Percentiles rank a stretch among this genome's conserved stretches.
Evolutionary conservation across 768 basidiomycete genomes (phyloP).

Genomic region (Podaxis mareebaensis): DNA sequence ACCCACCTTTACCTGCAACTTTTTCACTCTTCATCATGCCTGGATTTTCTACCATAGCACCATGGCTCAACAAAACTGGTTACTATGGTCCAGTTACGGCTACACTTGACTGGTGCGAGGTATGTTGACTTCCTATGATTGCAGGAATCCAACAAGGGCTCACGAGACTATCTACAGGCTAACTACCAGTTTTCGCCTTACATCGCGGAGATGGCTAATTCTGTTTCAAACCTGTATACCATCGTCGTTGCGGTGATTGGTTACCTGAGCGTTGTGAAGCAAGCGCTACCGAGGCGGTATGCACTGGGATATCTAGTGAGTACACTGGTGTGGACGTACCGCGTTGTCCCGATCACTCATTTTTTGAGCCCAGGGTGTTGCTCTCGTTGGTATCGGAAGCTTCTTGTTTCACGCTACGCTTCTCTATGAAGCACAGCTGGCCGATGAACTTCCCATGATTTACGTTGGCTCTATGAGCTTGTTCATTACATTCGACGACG

Average conservation of each 20-base stretch:
- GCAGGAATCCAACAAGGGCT: not conserved
- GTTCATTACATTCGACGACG: slow-evolving; percentile 60
- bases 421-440: slow-evolving; percentile 73
- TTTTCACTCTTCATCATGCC: slow-evolving; percentile 27
- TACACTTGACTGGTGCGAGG: slow-evolving; percentile 78
- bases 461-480: slow-evolving; percentile 64
- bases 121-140: slow-evolving; percentile 21
- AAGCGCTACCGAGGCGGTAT: slow-evolving; percentile 44
- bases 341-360: not conserved
- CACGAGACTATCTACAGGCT: slow-evolving; percentile 37
- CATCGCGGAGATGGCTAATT: slow-evolving; percentile 77
- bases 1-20: not conserved
- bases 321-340: not conserved
- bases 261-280: slow-evolving; percentile 31
- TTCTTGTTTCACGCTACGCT: slow-evolving; percentile 80
- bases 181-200: slow-evolving; percentile 81
- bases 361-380: slow-evolving; percentile 52
- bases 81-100: slow-evolving; percentile 68
- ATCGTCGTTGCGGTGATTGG: slow-evolving; percentile 56
- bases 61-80: slow-evolving; percentile 38
- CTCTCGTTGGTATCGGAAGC: slow-evolving; percentile 73
- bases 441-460: slow-evolving; percentile 84
- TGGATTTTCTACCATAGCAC: slow-evolving; percentile 35
- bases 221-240: slow-evolving; percentile 68
- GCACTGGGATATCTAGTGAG: slow-evolving; percentile 42